Percentiles rank a stretch among this genome's conserved stretches.
These are phyloP conservation scores for Priceomyces castillae DNA, from an alignment of 805 yeast genomes.

Conservation along the genomic window DNA sequence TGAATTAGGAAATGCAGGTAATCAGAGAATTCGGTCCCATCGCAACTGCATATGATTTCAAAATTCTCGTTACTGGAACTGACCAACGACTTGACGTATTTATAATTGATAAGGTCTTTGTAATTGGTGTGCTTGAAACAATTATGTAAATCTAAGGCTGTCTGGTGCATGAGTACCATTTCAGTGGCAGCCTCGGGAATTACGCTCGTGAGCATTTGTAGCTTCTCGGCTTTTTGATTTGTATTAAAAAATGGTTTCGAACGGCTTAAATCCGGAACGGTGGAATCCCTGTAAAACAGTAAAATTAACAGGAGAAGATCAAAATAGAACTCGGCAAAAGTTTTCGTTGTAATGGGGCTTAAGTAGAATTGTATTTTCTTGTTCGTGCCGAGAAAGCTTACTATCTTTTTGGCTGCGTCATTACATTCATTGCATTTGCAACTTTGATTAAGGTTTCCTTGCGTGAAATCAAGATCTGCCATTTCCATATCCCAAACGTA, in stretches of 20 bases:
- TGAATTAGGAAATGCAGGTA: constrained; percentile 3
- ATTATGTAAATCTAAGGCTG: constrained; percentile 7
- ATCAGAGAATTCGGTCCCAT: constrained; percentile 7
- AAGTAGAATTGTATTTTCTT: constrained; percentile 13
- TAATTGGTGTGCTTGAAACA: constrained; percentile 11
- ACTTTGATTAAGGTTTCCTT: constrained; percentile 1
- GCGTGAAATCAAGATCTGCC: not conserved
- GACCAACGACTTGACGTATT: constrained; percentile 7
- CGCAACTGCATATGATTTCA: constrained; percentile 10
- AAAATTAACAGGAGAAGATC: constrained; percentile 9
- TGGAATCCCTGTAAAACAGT: not conserved
- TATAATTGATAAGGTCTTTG: constrained; percentile 12
- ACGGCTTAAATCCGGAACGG: not conserved
- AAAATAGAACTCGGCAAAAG: constrained; percentile 7
- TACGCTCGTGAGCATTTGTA: not conserved
- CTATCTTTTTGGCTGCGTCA: not conserved
- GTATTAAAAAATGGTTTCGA: not conserved
- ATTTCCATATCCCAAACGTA: constrained; percentile 11
- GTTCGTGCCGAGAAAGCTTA: constrained; percentile 8
- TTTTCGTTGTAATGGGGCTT: constrained; percentile 11
- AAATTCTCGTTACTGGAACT: constrained; percentile 5
- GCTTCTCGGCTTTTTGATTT: constrained; percentile 3
- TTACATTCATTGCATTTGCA: constrained; percentile 6
- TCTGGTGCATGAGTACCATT: not conserved
- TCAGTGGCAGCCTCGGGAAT: not conserved